Evolutionary conservation across 1,284 basidiomycete species (phyloP), one percentile per base, ranked within the genome.

Genomic region (Butyriboletus appendiculatus): DNA sequence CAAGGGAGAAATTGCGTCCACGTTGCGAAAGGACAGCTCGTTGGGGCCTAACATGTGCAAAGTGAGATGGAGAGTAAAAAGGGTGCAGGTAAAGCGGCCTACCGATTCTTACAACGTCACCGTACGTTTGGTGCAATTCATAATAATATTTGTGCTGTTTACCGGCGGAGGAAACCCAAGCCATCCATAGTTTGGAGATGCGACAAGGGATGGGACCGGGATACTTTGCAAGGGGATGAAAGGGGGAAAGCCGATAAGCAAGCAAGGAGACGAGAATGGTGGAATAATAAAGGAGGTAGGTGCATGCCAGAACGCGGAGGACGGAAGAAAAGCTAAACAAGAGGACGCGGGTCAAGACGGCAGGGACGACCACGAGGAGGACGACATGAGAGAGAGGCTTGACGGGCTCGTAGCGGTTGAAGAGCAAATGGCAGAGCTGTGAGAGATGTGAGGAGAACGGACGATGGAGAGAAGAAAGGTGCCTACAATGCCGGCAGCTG

Each of bases 11-110:
- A 82, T 66, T 7, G 76, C 77, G n/a, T 70, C 67, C 8, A 68
- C 71, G 50, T 76, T 71, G 40, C 70, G 61, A 38, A 84, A 73
- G 0, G 77, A 80, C 11, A 84, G 55, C 44, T 83, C 81, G 53
- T 84, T 84, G n/a, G 81, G 82, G 45, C 81, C 82, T 83, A 50
- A 6, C 3, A 33, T 53, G 22, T 33, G 14, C 14, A 26, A 3
- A 10, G 45, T 66, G 38, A 50, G 50, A 37, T 8, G 18, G 38
- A 35, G 42, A 6, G 4, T 15, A 30, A 42, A 28, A 41, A 32
- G 18, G 9, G 49, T 10, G n/a, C 14, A 37, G 26, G 5, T 6
- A 32, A 44, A 32, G 45, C 20, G 20, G 28, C 61, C 48, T 49
- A 72, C 72, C 72, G 39, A 74, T 69, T 56, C 72, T 62, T 38